Evolutionary conservation across 352 stramenopile genomes (phyloP), one percentile per base, ranked within the genome.

Genomic region (Phytophthora fragariae): DNA sequence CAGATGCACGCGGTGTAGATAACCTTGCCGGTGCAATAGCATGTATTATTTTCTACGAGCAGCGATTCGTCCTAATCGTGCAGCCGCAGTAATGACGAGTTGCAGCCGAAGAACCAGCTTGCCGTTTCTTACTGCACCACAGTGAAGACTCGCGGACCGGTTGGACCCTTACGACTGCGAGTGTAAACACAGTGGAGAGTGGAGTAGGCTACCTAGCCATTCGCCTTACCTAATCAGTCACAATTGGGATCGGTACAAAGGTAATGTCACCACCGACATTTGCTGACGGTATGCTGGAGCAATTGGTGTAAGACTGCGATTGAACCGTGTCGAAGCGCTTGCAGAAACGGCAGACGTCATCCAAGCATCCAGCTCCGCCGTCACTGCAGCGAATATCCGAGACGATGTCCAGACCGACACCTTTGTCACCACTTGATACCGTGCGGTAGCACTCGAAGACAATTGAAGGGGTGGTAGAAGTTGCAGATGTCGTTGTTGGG

Each of bases 341-440:
- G 57, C 76, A 79, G 57, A 73, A 83, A 35, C 72, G 69, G 17
- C 76, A 79, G 35, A 79, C 59, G 29, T 70, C 69, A 21, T 70
- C 46, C 15, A 77, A 76, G 49, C 80, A 87, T 37, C 75, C 77
- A 10, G 79, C 46, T 29, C 80, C 80, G 9, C 80, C 80, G 14
- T 64, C 68, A 14, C 56, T 77, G 58, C 80, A 87, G 8, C 59
- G 69, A 65, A 73, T 76, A 65, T 88, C 79, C 1, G 64, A 81
- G 7, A 83, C 69, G 61, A 83, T 65, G 10, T 82, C 63, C 14
- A 89, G 67, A 12, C 82, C 82, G 14, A 77, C 80, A 21, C 53
- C 60, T 44, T 77, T 71, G 33, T 80, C 76, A 7, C 79, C 76
- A 31, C 65, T 69, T 3, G 76, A 78, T 11, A 78, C 57, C n/a